Evolutionary conservation across 805 yeast genomes (phyloP), one percentile per base, ranked within the genome.

Genomic region (Nakazawaea wyomingensis): DNA sequence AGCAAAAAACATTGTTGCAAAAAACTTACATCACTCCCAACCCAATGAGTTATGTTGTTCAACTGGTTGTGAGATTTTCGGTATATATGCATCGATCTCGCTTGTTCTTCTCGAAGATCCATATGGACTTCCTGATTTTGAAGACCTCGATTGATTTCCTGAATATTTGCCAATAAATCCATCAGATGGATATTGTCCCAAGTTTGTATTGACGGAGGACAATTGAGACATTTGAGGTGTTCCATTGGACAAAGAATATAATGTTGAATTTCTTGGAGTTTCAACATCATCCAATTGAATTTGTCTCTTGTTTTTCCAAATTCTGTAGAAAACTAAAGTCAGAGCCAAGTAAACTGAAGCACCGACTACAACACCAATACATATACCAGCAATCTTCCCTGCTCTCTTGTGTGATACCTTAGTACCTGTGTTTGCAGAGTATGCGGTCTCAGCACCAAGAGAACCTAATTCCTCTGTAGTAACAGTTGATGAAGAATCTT

Each of bases 331-430:
- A 31, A 80, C 55, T 43, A 79, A 66, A 69, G 88, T 72, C 17
- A 76, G 63, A 0, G 77, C 68, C 55, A 85, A 74, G 58, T 85
- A 85, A 8, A 76, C 65, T 6, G 75, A 66, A 36, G 86, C 82
- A 43, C 96, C 97, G 11, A 76, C 78, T 24, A 86, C 80, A 5
- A 95, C 80, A 37, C 97, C 96, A 32, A 87, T 72, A 11, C 91
- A 81, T 41, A 89, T 76, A 29, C 95, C 96, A 20, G 85, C 82
- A 19, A 86, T 72, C 48, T 72, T 72, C 36, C 65, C 68, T 43
- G 62, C 61, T 43, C 33, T 37, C n/a, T 37, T 36, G 8, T 43
- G 30, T n/a, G 31, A 27, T 6, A 27, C 38, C 4, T 28, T 11
- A 13, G 26, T 10, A n/a, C 36, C 37, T 10, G 16, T 29, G 6